phyloP scores from a whole-genome alignment of 2,329 filamentous ascomycete species.

The Paecilomyces sp. region DNA sequence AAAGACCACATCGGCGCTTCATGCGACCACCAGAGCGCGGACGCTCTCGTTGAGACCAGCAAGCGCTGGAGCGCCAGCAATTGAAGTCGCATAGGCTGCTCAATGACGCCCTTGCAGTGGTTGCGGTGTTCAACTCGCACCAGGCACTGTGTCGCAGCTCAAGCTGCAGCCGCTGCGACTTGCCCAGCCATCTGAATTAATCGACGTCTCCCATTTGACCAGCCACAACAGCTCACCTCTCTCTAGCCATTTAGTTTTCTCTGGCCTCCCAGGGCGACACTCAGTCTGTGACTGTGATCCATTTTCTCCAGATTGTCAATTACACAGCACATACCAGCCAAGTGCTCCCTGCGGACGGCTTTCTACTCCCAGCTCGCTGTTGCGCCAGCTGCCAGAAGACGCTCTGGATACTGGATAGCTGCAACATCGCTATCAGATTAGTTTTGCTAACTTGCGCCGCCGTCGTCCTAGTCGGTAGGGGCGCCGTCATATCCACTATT shows the following conservation, averaged over 20 bases:
- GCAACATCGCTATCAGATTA: background rate
- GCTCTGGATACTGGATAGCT: background rate
- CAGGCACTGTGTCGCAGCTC: slow-evolving; percentile 9
- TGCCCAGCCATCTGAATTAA: slow-evolving; percentile 36
- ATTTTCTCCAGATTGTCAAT: background rate
- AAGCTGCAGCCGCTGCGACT: slow-evolving; percentile 8
- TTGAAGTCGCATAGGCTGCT: slow-evolving; percentile 5
- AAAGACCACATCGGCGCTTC: background rate
- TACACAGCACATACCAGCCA: background rate
- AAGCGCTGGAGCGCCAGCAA: slow-evolving; percentile 2
- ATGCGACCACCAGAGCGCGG: background rate
- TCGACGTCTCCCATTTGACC: slow-evolving; percentile 11
- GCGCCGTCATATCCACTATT: background rate
- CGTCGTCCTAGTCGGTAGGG: slow-evolving; percentile 5
- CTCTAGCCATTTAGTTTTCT: background rate
- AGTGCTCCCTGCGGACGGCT: background rate
- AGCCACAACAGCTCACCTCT: slow-evolving; percentile 10
- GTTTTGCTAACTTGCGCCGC: background rate
- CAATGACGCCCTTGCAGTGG: slow-evolving; percentile 4
- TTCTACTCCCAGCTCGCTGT: background rate
- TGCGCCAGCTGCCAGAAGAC: background rate
- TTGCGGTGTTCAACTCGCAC: slow-evolving; percentile 5
- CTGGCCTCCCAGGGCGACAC: background rate
- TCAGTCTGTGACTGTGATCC: background rate
- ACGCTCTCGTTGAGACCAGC: background rate